These are phyloP conservation scores for Parathielavia hyrcaniae DNA, from an alignment of 495 filamentous ascomycete genomes.

Conservation along the genomic window DNA sequence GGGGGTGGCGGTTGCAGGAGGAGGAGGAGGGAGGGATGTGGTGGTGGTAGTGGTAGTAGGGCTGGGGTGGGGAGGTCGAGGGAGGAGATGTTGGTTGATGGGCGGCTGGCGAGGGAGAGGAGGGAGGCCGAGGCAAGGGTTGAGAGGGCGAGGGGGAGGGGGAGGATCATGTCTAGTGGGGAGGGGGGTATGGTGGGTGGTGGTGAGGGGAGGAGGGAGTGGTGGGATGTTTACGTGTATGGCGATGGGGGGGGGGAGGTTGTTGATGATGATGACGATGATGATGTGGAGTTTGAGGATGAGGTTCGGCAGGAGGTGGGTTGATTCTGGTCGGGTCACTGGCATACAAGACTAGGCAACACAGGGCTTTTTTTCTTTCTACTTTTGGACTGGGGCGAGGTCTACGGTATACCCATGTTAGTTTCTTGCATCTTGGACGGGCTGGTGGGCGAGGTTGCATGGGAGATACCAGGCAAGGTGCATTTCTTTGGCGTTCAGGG, in stretches of 20 bases:
- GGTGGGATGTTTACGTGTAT: slow-evolving; percentile 6
- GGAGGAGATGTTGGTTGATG: slow-evolving; percentile 45
- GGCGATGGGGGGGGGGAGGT: slow-evolving; percentile 9
- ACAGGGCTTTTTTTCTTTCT: slow-evolving; percentile 2
- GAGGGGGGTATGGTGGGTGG: slow-evolving; percentile 17
- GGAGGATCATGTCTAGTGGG: not conserved
- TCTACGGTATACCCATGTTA: slow-evolving; percentile 11
- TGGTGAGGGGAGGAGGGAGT: slow-evolving; percentile 9
- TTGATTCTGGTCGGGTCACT: not conserved
- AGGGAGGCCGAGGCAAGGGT: slow-evolving; percentile 12
- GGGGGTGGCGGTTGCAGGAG: slow-evolving; percentile 3
- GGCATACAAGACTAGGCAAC: not conserved
- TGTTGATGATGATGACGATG: slow-evolving; percentile 9
- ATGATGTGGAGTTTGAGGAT: not conserved
- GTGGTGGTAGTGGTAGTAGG: slow-evolving; percentile 13
- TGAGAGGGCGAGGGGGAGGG: slow-evolving; percentile 4
- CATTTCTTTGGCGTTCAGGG: not conserved
- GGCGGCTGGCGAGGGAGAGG: slow-evolving; percentile 35
- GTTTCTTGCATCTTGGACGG: not conserved
- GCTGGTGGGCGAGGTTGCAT: not conserved
- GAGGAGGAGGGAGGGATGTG: not conserved
- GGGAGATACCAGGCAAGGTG: not conserved
- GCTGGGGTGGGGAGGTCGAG: slow-evolving; percentile 31
- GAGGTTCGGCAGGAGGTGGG: not conserved
- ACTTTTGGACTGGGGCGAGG: not conserved